Evolutionary conservation across 2,329 filamentous ascomycete genomes (phyloP), one percentile per base, ranked within the genome.

Genomic region (Penicillium sp.): DNA sequence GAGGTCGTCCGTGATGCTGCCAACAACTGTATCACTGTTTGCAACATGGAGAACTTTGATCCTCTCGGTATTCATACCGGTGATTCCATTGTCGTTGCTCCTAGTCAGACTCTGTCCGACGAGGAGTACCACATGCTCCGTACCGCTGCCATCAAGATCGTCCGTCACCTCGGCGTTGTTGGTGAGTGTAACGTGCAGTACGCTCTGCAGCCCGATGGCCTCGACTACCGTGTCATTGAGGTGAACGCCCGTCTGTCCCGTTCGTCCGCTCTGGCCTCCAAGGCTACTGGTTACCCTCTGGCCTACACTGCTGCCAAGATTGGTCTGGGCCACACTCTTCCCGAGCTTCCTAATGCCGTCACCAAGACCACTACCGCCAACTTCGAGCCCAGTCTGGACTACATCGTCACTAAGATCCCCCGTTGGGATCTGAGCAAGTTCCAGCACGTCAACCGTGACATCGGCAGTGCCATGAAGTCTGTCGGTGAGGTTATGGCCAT

Each of bases 111-210:
- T 21, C 82, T 99, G 69, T 96, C 90, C 70, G 94, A 99, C 67
- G 94, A 97, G 81, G 94, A 99, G 77, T 99, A 97, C 75, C 92
- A 99, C 81, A 97, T 99, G 94, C 90, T 99, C 66, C 91, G 94
- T 68, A 91, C 92, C 37, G 92, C 94, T 59, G 91, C 94, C 43
- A 97, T 97, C 81, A 97, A 97, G 83, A 97, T 99, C 69, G 90
- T 99, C 67, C 89, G 94, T 60, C 94, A 99, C 76, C 83, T 99
- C 62, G 93, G 93, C 64, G 94, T 99, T 47, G 93, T 97, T 44
- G 94, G 94, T 75, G 94, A 99, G 80, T 99, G 94, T 78, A 99
- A 99, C 75, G 92, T 97, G 29, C 93, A 97, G 78, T 99, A 99
- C 75, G 92, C 92, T 61, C 85, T 99, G 59, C 92, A 97, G 76